Percentiles rank a stretch among this genome's conserved stretches.
Conservation (phyloP, 108 stramenopile species). For the Cyclotella atomus region DNA sequence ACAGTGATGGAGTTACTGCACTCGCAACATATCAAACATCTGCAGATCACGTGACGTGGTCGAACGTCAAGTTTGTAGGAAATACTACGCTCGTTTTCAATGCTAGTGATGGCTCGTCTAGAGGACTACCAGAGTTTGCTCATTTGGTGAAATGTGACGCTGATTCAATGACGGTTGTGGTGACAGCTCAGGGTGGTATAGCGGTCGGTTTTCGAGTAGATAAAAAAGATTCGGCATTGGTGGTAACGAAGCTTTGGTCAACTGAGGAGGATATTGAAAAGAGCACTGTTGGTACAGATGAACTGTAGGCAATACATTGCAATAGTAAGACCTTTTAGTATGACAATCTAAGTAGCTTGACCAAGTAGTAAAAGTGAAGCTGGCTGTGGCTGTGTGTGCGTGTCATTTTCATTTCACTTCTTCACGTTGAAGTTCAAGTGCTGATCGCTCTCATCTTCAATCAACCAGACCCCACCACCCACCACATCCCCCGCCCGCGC, state of each 20-base stretch:
- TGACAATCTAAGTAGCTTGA: neutral
- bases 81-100: neutral
- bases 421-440: no score
- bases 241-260: neutral
- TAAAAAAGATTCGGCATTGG: neutral
- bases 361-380: neutral
- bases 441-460: neutral
- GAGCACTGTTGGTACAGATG: neutral
- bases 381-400: no score
- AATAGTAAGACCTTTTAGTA: neutral
- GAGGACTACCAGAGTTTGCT: neutral
- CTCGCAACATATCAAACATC: neutral
- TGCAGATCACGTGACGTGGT: neutral
- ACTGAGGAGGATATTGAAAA: neutral
- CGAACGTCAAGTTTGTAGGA: neutral
- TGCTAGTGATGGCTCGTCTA: neutral
- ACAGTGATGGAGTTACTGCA: neutral
- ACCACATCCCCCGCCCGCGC: neutral
- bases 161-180: neutral
- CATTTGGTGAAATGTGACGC: conserved; percentile 1
- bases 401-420: neutral
- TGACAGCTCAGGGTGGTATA: neutral
- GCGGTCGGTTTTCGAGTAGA: neutral
- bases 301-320: neutral
- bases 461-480: neutral